Evolutionary conservation across 2,329 filamentous ascomycete species (phyloP).

Genomic region (Claviceps sp.): DNA sequence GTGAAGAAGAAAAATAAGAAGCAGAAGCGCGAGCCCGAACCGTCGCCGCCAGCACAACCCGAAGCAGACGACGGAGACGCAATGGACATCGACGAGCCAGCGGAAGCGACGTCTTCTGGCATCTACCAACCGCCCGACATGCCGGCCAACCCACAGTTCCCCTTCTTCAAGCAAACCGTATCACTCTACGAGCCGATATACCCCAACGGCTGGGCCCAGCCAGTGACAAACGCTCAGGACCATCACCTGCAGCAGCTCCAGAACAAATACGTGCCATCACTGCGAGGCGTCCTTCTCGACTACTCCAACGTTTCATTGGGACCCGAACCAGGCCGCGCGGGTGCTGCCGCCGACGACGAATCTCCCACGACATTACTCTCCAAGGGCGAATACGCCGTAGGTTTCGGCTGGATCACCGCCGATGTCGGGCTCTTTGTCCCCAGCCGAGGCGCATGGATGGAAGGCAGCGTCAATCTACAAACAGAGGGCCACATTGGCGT

Average conservation of each 20-base stretch:
- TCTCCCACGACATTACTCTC: constrained; percentile 34
- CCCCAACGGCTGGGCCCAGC: constrained; percentile 55
- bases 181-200: constrained; percentile 70
- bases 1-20: constrained; percentile 15
- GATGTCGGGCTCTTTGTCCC: constrained; percentile 79
- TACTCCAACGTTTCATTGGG: constrained; percentile 58
- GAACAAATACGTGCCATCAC: constrained; percentile 61
- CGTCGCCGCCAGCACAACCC: not conserved
- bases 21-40: constrained; percentile 8
- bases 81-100: constrained; percentile 27
- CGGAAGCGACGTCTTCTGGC: constrained; percentile 16
- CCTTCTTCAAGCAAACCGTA: constrained; percentile 67
- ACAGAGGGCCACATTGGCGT: constrained; percentile 82
- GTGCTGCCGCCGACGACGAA: constrained; percentile 34
- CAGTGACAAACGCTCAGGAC: constrained; percentile 56
- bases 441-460: constrained; percentile 55
- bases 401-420: constrained; percentile 78
- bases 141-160: constrained; percentile 37
- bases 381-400: constrained; percentile 72
- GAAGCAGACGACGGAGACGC: constrained; percentile 12
- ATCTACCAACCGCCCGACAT: constrained; percentile 26
- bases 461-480: constrained; percentile 74
- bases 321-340: constrained; percentile 38
- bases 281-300: constrained; percentile 61
- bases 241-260: constrained; percentile 65